Base-by-base conservation (phyloP, 441 rosid species). In the Pelargonium fulgidum region DNA sequence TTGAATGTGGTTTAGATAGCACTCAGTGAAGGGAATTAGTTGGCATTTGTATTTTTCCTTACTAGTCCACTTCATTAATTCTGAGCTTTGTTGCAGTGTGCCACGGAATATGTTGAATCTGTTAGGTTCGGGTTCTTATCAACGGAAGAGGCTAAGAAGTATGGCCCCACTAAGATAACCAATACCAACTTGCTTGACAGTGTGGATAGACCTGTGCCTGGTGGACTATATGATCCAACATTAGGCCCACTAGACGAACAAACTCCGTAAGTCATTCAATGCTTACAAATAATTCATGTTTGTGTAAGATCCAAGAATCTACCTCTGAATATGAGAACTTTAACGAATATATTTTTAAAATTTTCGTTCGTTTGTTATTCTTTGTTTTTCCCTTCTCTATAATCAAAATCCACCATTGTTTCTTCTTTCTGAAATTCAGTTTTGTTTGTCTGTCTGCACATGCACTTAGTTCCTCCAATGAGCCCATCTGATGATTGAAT, bases 191-290 rank as follows among this genome's bases (percentile, higher is more conserved):
- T 72, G 73, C 76, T 72, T 7, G 79, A 76, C 22, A 52, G 48
- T 17, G 70, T 76, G 64, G 70, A 19, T 9, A 72, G 79, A 39
- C 76, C 79, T 5, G 79, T 76, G 56, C 41, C 68, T 0, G 70
- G 73, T 16, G 76, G 79, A 19, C 42, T 72, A 5, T 76, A 76
- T 65, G 79, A 76, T 68, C 76, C 79, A 6, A 44, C 70, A 3
- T 44, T 76, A 70, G 79, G 79, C 20, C 48, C 73, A 52, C 64
- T 76, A 26, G 70, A 72, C 16, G 76, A 76, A 11, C 62, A 16
- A 2, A 45, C 67, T 8, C 61, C 65, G 79, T 76, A 67, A 65
- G 79, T 22, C 7, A 39, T 66, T 64, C 7, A 16, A 0, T 13
- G 22, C 45, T 1, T 44, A n/a, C 67, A 20, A 1, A 4, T 48